A percentile compares a stretch with the other conserved stretches of the same genome.
Evolutionary conservation across 345 rosid species (phyloP).

Genomic region (Euclidium syriacum): DNA sequence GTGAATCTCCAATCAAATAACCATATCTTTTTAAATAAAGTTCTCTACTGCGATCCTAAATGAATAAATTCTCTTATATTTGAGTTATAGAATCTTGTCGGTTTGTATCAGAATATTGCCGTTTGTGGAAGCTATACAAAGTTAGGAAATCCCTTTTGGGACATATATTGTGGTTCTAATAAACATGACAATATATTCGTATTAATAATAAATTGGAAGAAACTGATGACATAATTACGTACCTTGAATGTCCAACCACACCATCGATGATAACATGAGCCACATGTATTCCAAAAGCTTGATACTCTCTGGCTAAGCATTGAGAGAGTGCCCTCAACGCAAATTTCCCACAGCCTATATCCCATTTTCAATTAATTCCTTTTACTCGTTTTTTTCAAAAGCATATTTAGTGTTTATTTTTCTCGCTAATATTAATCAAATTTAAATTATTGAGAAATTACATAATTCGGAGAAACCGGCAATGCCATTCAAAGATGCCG

Average conservation of each 20-base stretch:
- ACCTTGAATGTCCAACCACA: conserved; percentile 73
- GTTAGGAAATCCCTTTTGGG: neutral
- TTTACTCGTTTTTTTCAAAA: neutral
- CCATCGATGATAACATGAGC: conserved; percentile 89
- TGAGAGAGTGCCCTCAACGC: conserved; percentile 82
- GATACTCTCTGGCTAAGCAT: conserved; percentile 78
- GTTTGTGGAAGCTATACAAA: conserved; percentile 29
- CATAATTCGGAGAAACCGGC: conserved; percentile 88
- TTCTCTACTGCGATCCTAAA: neutral
- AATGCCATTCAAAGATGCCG: conserved; percentile 77
- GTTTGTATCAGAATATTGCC: conserved; percentile 27
- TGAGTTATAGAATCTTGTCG: conserved; percentile 21
- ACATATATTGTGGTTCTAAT: conserved; percentile 11
- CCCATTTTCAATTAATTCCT: neutral
- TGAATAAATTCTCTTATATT: neutral
- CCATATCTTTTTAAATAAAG: neutral
- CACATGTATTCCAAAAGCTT: conserved; percentile 73
- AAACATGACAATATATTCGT: too few species aligned
- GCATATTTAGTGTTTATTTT: too few species aligned
- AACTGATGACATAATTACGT: neutral
- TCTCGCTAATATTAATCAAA: neutral
- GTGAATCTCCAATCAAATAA: neutral
- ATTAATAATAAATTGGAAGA: too few species aligned
- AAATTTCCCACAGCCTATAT: conserved; percentile 84
- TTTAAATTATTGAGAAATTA: conserved; percentile 22